Evolutionary conservation across 495 filamentous ascomycete genomes (phyloP).

Genomic region (Neurospora sp.): DNA sequence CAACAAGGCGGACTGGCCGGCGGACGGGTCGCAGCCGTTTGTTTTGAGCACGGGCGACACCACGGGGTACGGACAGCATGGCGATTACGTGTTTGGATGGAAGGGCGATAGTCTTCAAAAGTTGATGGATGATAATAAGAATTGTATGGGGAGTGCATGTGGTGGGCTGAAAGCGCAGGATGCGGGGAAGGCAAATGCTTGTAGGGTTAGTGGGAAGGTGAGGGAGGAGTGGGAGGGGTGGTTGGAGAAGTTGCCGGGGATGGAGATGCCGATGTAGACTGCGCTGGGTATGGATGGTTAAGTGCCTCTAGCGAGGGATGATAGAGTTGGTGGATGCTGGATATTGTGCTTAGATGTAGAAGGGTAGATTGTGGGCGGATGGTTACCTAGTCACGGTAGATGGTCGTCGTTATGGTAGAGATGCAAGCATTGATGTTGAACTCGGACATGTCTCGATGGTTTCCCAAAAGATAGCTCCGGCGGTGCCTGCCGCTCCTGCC

Average conservation of each 20-base stretch:
- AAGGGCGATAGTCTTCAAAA: slow-evolving; percentile 10
- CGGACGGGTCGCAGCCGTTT: slow-evolving; percentile 6
- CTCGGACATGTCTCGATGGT: not conserved
- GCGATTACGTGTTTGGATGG: slow-evolving; percentile 10
- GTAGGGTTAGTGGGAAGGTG: slow-evolving; percentile 27
- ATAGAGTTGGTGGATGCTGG: too few relatives aligned
- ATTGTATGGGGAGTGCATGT: slow-evolving; percentile 27
- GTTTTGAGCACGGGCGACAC: slow-evolving; percentile 6
- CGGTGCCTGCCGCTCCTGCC: not conserved
- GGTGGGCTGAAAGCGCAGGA: slow-evolving; percentile 26
- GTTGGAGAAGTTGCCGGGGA: not conserved
- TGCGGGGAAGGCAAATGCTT: slow-evolving; percentile 27
- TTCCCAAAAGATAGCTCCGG: not conserved
- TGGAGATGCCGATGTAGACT: slow-evolving; percentile 1
- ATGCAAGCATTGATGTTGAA: not conserved
- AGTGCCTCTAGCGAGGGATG: too few relatives aligned
- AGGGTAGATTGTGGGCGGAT: not conserved
- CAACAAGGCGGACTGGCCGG: slow-evolving; percentile 9
- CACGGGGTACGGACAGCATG: slow-evolving; percentile 11
- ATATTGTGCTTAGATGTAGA: too few relatives aligned
- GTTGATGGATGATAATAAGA: slow-evolving; percentile 8
- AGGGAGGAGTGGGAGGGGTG: slow-evolving; percentile 34
- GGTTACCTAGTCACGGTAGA: not conserved
- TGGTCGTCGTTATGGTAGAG: not conserved
- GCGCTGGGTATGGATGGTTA: too few relatives aligned